Evolutionary conservation across 257 asterid genomes (phyloP), one percentile per base, ranked within the genome.

Genomic region (Cordia subcordata): DNA sequence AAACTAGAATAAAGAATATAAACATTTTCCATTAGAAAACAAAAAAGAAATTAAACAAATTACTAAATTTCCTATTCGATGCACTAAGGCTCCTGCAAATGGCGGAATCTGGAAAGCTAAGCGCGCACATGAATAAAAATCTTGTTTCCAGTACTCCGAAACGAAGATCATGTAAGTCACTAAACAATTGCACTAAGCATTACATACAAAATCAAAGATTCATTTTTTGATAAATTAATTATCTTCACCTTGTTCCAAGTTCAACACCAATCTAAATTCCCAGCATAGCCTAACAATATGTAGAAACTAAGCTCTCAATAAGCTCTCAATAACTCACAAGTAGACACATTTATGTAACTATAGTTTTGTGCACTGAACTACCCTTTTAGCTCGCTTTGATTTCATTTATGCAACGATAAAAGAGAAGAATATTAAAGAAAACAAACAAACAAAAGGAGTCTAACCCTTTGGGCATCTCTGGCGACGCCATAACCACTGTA

Each of bases 401-500:
- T 13, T 12, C 5, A 10, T 10, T 11, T 8, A 49, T 2, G 13
- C 10, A 49, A 49, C 13, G 3, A 49, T 8, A 49, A 49, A 49
- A 42, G 12, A 13, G 5, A 42, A 42, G 10, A 17, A 13, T 14
- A 14, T 47, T 10, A 4, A 47, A 47, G 6, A 57, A 58, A 50
- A 49, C 17, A 1, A 37, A 49, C 57, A 32, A 1, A 8, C 23
- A 37, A 60, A 45, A n/a, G n/a, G 65, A 65, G 11, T 17, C 14
- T 68, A 68, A 61, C 99, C 99, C 77, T 86, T 47, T 81, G 86
- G 50, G 69, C 77, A 72, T 93, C 91, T 60, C 49, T 76, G 1
- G 83, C 72, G 23, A 86, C 79, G 39, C 99, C 99, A 70, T 84
- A 93, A 22, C 99, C 99, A 63, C 87, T 81, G 47, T 54, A 65